Conservation (phyloP, 2,329 filamentous ascomycete species). For the Ophiostoma fasciatum region DNA sequence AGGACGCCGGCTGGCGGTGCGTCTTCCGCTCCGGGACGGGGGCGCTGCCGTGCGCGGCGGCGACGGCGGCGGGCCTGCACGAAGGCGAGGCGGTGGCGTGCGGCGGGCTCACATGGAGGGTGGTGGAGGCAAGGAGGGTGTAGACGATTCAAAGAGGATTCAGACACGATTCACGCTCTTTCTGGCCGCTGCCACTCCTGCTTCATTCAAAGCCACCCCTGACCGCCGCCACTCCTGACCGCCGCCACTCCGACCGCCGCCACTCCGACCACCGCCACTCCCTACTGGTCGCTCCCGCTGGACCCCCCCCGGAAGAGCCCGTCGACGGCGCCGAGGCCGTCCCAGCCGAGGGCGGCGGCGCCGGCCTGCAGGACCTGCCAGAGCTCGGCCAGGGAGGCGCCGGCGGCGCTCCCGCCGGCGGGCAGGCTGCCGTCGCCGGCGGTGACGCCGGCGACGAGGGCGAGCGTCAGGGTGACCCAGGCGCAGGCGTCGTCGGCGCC, state of each 20-base stretch:
- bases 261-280: no score
- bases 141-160: no score
- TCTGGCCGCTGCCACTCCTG: no score
- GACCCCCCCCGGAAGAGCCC: conserved; percentile 10
- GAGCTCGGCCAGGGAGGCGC: conserved; percentile 14
- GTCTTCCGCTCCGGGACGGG: conserved; percentile 3
- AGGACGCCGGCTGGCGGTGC: not conserved
- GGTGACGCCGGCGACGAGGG: conserved; percentile 20
- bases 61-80: not conserved
- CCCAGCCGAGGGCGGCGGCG: conserved; percentile 15
- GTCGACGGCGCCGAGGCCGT: conserved; percentile 15
- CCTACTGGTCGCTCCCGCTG: conserved; percentile 4
- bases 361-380: conserved; percentile 15
- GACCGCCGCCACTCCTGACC: no score
- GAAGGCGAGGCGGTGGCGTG: conserved; percentile 1
- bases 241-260: no score
- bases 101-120: not conserved
- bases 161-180: no score
- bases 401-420: conserved; percentile 7
- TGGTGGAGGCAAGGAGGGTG: conserved; percentile 1
- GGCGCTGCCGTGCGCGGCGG: conserved; percentile 4
- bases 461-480: conserved; percentile 20
- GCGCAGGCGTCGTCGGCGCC: conserved; percentile 17
- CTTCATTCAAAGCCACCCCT: no score
- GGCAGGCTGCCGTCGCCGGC: conserved; percentile 4